These are phyloP conservation scores for Bonnemaisonia californica DNA, from an alignment of 31 red algal species.

Conservation along the genomic window DNA sequence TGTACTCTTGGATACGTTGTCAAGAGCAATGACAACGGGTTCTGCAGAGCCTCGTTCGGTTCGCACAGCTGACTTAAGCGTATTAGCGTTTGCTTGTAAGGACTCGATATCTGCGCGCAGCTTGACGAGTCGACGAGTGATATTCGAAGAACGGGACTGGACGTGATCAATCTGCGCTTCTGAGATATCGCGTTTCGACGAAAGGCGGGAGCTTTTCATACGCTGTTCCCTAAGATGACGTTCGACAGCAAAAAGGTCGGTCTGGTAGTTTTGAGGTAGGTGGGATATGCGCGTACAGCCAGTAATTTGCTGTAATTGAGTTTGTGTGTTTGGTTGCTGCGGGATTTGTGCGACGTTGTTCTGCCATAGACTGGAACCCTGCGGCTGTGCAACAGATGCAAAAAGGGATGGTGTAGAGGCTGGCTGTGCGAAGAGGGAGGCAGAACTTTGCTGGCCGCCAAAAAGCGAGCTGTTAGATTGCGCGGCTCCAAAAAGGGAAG, in stretches of 20 bases:
- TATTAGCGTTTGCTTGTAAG: conserved; percentile 40
- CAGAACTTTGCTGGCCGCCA: conserved; percentile 29
- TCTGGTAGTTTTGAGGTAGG: conserved; percentile 48
- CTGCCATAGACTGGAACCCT: background rate
- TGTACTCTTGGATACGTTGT: conserved; percentile 19
- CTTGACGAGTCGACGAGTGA: conserved; percentile 44
- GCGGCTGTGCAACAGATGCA: background rate
- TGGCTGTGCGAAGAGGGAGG: conserved; percentile 44
- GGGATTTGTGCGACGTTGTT: background rate
- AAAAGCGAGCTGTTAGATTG: conserved; percentile 24
- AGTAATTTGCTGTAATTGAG: conserved; percentile 34
- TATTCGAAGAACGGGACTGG: background rate
- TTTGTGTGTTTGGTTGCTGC: conserved; percentile 24
- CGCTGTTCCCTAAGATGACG: conserved; percentile 62
- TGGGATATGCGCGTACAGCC: conserved; percentile 48
- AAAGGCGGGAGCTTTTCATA: conserved; percentile 34
- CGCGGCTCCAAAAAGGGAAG: conserved; percentile 1
- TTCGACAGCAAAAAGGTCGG: conserved; percentile 57
- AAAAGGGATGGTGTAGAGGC: conserved; percentile 38
- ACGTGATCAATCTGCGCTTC: conserved; percentile 31
- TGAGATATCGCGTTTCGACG: conserved; percentile 21
- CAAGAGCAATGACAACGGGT: conserved; percentile 51
- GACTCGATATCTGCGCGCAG: conserved; percentile 37
- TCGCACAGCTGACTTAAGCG: conserved; percentile 46
- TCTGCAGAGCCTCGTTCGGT: conserved; percentile 50